Evolutionary conservation across 2,329 filamentous ascomycete genomes (phyloP), one percentile per base, ranked within the genome.

Genomic region (Alternaria brassicae): DNA sequence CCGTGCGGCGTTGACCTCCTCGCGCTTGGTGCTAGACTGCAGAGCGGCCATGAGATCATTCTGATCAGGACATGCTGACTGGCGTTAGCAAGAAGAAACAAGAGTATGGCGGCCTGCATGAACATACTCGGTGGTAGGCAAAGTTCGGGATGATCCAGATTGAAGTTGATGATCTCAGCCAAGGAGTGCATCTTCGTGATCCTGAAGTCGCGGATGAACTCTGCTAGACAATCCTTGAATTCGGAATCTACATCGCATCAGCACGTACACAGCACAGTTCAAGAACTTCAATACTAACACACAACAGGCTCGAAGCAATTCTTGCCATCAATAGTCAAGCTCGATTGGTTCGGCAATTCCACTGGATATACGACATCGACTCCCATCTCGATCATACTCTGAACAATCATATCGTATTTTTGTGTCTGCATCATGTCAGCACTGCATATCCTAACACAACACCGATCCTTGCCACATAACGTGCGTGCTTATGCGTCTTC

Each of bases 161-260:
- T 78, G 64, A 76, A 77, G 60, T 78, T 74, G 47, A 77, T 77
- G 51, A 77, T 75, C 45, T 77, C 75, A 21, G 74, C 72, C 21
- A 77, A 66, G 3, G 73, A 76, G 61, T 76, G 73, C 8, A 78
- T 73, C 63, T 77, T 77, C 37, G 73, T 75, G 13, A 67, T 63
- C 41, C 69, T 72, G 61, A 76, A 74, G 50, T 76, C 68, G 27
- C 70, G 68, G 37, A 77, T 72, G 58, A 74, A 77, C n/a, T 76
- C 72, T 42, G 62, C 41, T 27, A 76, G 58, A 25, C 71, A 72
- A 8, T 75, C 71, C 55, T 73, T 75, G 63, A 77, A 77, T 44
- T 77, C 75, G 4, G 73, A 69, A 40, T 76, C 74, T 77, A 39
- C 3, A 30, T 30, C 9, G 17, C n/a, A 40, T 66, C 17, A 67